These are phyloP conservation scores for Penicillium sp. DNA, from an alignment of 2,329 filamentous ascomycete species.

Conservation along the genomic window DNA sequence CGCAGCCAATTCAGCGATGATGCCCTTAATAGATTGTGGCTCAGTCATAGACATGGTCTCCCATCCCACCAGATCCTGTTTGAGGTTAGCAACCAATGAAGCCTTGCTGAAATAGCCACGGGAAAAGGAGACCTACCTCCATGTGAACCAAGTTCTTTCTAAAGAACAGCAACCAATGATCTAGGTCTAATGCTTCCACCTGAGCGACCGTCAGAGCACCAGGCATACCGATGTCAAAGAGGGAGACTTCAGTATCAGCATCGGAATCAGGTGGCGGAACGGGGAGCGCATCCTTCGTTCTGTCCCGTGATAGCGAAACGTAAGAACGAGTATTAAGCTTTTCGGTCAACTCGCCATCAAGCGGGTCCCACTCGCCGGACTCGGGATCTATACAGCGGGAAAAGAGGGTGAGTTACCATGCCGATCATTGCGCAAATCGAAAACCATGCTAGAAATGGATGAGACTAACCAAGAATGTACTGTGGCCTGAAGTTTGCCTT, in stretches of 20 bases:
- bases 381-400: conserved; percentile 45
- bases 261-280: conserved; percentile 14
- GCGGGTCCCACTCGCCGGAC: conserved; percentile 46
- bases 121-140: conserved; percentile 33
- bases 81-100: conserved; percentile 2
- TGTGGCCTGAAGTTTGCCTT: conserved; percentile 50
- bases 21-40: conserved; percentile 49
- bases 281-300: conserved; percentile 15
- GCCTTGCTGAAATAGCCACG: neutral
- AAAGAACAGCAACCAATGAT: conserved; percentile 47
- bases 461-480: conserved; percentile 47
- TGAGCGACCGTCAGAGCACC: conserved; percentile 47
- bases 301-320: conserved; percentile 47
- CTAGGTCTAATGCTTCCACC: conserved; percentile 44
- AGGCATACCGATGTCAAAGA: conserved; percentile 50
- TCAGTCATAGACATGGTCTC: conserved; percentile 44
- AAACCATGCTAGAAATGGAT: neutral
- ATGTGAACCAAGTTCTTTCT: conserved; percentile 45
- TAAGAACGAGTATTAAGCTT: conserved; percentile 47
- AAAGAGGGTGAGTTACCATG: conserved; percentile 4
- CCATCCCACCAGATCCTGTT: conserved; percentile 50
- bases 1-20: conserved; percentile 49
- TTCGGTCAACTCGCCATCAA: conserved; percentile 43
- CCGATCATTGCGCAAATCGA: neutral
- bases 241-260: conserved; percentile 44